Base-by-base conservation (phyloP, 1,139 yeast genomes). In the Protomyces gravidus region DNA sequence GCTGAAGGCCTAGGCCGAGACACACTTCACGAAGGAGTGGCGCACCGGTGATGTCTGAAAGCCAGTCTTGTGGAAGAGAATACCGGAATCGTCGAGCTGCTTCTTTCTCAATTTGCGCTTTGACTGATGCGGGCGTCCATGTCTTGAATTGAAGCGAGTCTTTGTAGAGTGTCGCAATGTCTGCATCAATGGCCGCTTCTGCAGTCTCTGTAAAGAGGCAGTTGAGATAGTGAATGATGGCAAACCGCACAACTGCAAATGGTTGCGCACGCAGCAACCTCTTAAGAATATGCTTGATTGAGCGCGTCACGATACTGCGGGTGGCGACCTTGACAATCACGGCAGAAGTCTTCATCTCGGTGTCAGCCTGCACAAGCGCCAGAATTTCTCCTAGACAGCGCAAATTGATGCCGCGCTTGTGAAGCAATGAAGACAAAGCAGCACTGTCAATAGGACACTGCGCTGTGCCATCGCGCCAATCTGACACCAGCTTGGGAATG, bases 1-100 rank as follows among this genome's bases (percentile, higher is more conserved):
- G 85, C 75, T 92, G 98, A 62, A 92, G 81, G 73, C 98, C 98
- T 66, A 84, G 81, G 72, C 86, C 85, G 60, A 77, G 68, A 15
- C 96, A 84, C 63, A 89, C 77, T 65, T 85, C 89, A 74, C 92
- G 82, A 69, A 88, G 76, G 59, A 89, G 70, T 62, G 80, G 79
- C 28, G 74, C 65, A 15, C 79, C 77, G 45, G 71, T 73, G 50
- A 78, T 65, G 6, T 69, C 65, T 3, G 69, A 39, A 40, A 72
- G 61, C 85, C 87, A 85, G 61, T 76, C 72, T 1, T 68, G 71
- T 2, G 83, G 75, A 55, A 89, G 76, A 0, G 70, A 67, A 69
- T 76, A 80, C 73, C 95, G 82, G 78, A 81, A 90, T 50, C 77
- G 69, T 7, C 60, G 40, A 19, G 47, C 71, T 3, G 85, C 89